phyloP scores from a whole-genome alignment of 2,329 filamentous ascomycete species.

The Aspergillus sp. region DNA sequence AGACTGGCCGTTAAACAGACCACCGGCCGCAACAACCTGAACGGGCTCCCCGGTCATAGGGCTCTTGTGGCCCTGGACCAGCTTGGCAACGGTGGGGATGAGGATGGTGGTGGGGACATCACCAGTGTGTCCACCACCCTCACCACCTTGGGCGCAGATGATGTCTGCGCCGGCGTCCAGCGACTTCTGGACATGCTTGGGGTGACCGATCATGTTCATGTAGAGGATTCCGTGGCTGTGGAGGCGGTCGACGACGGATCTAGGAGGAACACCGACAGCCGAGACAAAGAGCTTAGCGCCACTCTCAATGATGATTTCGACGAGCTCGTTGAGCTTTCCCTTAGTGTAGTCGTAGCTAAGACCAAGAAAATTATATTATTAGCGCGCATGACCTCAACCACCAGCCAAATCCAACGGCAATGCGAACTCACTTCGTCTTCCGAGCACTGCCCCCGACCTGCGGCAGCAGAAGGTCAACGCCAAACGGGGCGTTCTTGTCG shows the following conservation, averaged over 20 bases:
- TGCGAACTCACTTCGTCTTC: constrained; percentile 69
- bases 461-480: constrained; percentile 85
- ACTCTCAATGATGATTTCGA: constrained; percentile 87
- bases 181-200: constrained; percentile 97
- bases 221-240: constrained; percentile 82
- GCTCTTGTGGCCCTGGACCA: constrained; percentile 71
- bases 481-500: constrained; percentile 92
- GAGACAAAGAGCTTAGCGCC: constrained; percentile 92
- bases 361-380: neutral
- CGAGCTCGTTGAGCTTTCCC: constrained; percentile 85
- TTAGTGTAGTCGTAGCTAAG: constrained; percentile 97
- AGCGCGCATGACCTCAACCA: too few relatives aligned
- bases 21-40: constrained; percentile 86
- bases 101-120: constrained; percentile 86
- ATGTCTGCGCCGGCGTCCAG: constrained; percentile 86
- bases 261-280: constrained; percentile 87
- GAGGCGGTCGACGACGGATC: constrained; percentile 77
- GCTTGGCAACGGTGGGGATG: constrained; percentile 82
- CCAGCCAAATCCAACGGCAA: too few relatives aligned
- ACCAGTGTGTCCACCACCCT: constrained; percentile 93
- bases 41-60: constrained; percentile 81
- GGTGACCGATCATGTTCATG: constrained; percentile 99
- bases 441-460: constrained; percentile 90
- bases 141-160: constrained; percentile 96
- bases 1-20: constrained; percentile 85